These are phyloP conservation scores for Kalaharituber pfeilii DNA, from an alignment of 2,329 filamentous ascomycete species.

Conservation along the genomic window DNA sequence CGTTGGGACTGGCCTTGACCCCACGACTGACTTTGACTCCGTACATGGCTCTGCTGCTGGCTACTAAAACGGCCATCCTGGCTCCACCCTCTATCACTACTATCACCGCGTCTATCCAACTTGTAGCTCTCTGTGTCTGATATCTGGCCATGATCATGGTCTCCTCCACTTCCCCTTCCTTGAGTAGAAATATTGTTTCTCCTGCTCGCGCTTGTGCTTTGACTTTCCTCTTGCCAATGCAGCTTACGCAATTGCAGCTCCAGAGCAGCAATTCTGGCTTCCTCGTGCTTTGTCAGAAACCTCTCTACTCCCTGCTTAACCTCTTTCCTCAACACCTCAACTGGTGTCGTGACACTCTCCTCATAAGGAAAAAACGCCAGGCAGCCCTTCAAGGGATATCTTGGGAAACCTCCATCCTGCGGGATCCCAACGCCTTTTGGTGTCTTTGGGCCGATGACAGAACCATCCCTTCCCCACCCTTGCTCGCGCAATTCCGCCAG, in stretches of 20 bases:
- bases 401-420: background rate
- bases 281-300: background rate
- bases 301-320: background rate
- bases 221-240: no score
- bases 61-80: no score
- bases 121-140: no score
- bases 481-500: slow-evolving; percentile 1
- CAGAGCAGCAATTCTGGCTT: background rate
- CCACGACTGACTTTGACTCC: no score
- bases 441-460: slow-evolving; percentile 6
- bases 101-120: no score
- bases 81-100: no score
- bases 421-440: slow-evolving; percentile 6
- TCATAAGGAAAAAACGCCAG: background rate
- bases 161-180: no score
- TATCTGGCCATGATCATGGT: no score
- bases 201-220: no score
- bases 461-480: slow-evolving; percentile 5
- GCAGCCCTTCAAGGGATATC: background rate
- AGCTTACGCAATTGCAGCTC: background rate
- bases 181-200: no score
- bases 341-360: background rate
- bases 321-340: background rate
- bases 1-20: no score
- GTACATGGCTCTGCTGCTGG: no score